These are phyloP conservation scores for Vairimorpha necatrix DNA, from an alignment of 371 early-diverging fungal species.

Conservation along the genomic window DNA sequence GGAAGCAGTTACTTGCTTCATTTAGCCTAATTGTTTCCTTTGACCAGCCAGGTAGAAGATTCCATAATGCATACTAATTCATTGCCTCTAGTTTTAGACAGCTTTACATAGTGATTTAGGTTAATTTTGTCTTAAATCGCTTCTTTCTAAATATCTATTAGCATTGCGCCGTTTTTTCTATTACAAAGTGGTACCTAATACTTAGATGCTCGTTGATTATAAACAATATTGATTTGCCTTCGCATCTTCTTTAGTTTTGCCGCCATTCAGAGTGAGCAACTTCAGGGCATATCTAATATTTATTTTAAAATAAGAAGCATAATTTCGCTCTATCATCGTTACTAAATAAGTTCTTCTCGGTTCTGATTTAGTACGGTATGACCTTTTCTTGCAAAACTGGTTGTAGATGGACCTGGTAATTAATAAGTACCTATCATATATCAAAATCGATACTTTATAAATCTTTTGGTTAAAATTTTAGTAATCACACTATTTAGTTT, in stretches of 20 bases:
- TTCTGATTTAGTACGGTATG: neutral
- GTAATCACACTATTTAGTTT: too few relatives aligned
- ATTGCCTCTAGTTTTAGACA: neutral
- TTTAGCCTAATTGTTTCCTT: slow-evolving; percentile 8
- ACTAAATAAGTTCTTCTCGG: neutral
- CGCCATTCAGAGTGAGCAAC: neutral
- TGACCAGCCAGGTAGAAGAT: neutral
- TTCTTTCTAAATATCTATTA: neutral
- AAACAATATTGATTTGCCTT: neutral
- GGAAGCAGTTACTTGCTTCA: neutral
- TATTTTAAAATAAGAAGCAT: too few relatives aligned
- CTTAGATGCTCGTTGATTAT: neutral
- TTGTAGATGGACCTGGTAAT: slow-evolving; percentile 6
- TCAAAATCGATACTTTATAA: neutral
- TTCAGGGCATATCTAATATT: neutral
- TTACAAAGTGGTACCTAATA: neutral
- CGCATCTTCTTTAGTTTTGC: neutral
- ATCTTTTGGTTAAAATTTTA: neutral
- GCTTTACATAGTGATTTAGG: neutral
- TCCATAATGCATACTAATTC: neutral
- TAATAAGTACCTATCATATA: slow-evolving; percentile 1
- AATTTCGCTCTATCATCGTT: neutral
- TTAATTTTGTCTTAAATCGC: neutral
- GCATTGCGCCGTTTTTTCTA: neutral
- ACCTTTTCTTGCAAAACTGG: neutral